Percentiles rank a stretch among this genome's conserved stretches.
phyloP scores from a whole-genome alignment of 1,139 yeast genomes.

The Yamadazyma aaseri region DNA sequence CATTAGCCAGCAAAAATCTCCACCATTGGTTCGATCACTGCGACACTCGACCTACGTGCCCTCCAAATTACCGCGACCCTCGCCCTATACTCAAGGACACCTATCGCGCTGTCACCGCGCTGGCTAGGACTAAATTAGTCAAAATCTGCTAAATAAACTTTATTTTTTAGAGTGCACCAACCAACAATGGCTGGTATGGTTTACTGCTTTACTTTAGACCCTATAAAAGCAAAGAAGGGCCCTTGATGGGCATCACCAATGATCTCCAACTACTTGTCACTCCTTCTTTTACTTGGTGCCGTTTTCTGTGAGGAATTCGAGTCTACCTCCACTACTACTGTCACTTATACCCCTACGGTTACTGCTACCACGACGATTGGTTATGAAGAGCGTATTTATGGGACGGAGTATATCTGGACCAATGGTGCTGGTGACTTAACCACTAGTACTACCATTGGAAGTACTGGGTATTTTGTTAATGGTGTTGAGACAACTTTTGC shows the following conservation, averaged over 20 bases:
- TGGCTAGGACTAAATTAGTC: too few relatives aligned
- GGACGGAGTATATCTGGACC: conserved; percentile 37
- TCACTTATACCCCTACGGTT: conserved; percentile 31
- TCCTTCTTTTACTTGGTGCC: conserved; percentile 18
- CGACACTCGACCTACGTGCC: too few relatives aligned
- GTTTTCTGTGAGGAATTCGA: conserved; percentile 18
- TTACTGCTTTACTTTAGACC: neutral
- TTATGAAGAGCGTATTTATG: conserved; percentile 28
- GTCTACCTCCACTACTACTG: conserved; percentile 19
- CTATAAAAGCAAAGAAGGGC: neutral
- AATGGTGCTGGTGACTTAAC: conserved; percentile 31
- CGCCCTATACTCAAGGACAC: too few relatives aligned
- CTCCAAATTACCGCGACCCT: too few relatives aligned
- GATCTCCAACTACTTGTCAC: conserved; percentile 18
- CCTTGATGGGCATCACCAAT: conserved; percentile 4
- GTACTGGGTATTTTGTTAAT: conserved; percentile 16
- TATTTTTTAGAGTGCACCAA: too few relatives aligned
- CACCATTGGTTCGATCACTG: too few relatives aligned
- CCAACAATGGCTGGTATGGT: too few relatives aligned
- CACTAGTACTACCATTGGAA: conserved; percentile 29
- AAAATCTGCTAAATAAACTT: too few relatives aligned
- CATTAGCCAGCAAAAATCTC: too few relatives aligned
- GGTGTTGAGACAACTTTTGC: conserved; percentile 12
- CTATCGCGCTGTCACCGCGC: too few relatives aligned
- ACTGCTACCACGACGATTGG: conserved; percentile 30